Conservation (phyloP, 2,329 filamentous ascomycete genomes). For the Paraphaeosphaeria minitans region DNA sequence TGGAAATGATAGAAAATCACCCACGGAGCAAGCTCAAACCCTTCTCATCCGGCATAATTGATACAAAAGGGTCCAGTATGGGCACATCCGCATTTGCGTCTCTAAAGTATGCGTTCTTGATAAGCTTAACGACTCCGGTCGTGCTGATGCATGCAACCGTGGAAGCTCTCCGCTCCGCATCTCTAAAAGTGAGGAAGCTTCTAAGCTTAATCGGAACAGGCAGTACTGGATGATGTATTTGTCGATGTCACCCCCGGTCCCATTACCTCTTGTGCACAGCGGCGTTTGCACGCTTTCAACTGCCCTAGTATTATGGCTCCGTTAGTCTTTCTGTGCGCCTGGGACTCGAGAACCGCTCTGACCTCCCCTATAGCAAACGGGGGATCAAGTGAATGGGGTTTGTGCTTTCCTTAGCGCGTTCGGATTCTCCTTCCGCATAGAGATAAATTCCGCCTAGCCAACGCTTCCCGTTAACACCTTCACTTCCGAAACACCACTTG, state of each 20-base stretch:
- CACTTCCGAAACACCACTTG: neutral
- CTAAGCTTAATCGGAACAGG: no score
- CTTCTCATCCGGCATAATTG: conserved; percentile 6
- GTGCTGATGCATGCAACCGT: no score
- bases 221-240: no score
- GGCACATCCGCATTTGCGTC: neutral
- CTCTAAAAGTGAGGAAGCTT: no score
- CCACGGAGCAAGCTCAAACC: conserved; percentile 5
- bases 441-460: neutral
- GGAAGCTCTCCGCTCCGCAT: no score
- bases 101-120: neutral
- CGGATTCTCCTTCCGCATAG: neutral
- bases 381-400: neutral
- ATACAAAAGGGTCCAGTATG: neutral
- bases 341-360: neutral
- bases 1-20: neutral
- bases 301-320: neutral
- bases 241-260: no score
- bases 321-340: neutral
- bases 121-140: no score
- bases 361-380: neutral
- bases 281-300: neutral
- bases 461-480: neutral
- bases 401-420: neutral
- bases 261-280: no score